These are phyloP conservation scores for Noccaea caerulescens DNA, from an alignment of 345 rosid species.

Conservation along the genomic window DNA sequence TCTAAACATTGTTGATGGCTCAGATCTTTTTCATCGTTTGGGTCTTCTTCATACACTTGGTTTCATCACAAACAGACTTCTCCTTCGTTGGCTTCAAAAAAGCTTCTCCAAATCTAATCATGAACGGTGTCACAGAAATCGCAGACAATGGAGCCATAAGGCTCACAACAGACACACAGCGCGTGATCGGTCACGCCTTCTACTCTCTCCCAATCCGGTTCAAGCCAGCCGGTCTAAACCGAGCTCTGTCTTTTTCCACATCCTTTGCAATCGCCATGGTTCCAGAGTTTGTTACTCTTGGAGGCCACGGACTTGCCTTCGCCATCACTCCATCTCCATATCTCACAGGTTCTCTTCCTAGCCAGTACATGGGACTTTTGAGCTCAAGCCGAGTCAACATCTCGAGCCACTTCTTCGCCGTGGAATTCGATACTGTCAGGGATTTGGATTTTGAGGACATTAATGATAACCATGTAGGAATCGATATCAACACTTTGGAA, in stretches of 20 bases:
- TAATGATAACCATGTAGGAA: conserved; percentile 83
- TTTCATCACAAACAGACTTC: conserved; percentile 48
- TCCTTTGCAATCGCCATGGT: conserved; percentile 77
- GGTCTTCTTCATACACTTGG: conserved; percentile 42
- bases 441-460: conserved; percentile 72
- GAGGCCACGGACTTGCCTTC: conserved; percentile 90
- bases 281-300: conserved; percentile 64
- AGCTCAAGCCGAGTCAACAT: conserved; percentile 58
- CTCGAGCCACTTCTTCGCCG: conserved; percentile 70
- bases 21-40: conserved; percentile 34
- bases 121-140: conserved; percentile 60
- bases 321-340: conserved; percentile 60
- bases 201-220: conserved; percentile 64
- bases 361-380: conserved; percentile 72
- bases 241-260: conserved; percentile 71
- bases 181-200: conserved; percentile 79
- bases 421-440: conserved; percentile 81
- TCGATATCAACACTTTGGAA: conserved; percentile 63
- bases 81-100: conserved; percentile 53
- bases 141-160: conserved; percentile 56
- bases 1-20: conserved; percentile 39
- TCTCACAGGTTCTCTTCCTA: conserved; percentile 58
- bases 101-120: conserved; percentile 48
- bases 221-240: conserved; percentile 51
- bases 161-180: conserved; percentile 59